Base-by-base conservation (phyloP, 2,329 filamentous ascomycete species). In the Septoria linicola region DNA sequence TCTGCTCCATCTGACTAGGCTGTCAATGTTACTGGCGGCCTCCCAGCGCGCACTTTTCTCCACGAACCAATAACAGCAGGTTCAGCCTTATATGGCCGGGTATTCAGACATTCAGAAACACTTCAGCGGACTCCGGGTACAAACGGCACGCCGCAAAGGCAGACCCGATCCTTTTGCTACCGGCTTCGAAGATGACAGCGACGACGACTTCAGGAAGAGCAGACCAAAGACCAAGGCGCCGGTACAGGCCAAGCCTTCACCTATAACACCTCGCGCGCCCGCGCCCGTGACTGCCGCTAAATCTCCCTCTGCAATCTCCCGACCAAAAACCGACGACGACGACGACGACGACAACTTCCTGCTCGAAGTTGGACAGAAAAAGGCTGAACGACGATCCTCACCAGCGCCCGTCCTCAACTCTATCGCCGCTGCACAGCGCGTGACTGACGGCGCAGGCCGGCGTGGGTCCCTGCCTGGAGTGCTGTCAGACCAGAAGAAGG, bases 181-280 rank as follows among this genome's bases (percentile, higher is more conserved):
- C 17, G 61, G 63, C 55, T 67, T 67, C 54, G 64, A 66, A 54
- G 64, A 66, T 63, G 64, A 66, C 53, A 60, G 59, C 42, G 62
- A 65, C 44, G 59, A 62, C 36, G 34, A 44, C 32, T 50, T 50
- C 48, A 58, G 58, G 49, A 52, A 58, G 46, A 59, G 59, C 56
- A 56, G 59, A 53, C 49, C 57, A 37, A 62, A 62, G 51, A 59
- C 59, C 47, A 60, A 57, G 54, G 43, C 57, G 47, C 45, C 54
- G 48, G 54, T 58, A 47, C 57, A 54, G 49, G 43, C 53, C 43
- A 61, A 55, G 48, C 39, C 42, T 36, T 41, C 54, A 13, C 50
- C 54, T n/a, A 32, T 48, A 32, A 30, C 40, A 31, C 42, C 51
- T 14, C 35, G 35, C 30, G 51, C 44, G 14, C 51, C 52, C 4